A percentile compares a stretch with the other conserved stretches of the same genome.
These are phyloP conservation scores for Earliella scabrosa DNA, from an alignment of 1,284 basidiomycete genomes.

Conservation along the genomic window DNA sequence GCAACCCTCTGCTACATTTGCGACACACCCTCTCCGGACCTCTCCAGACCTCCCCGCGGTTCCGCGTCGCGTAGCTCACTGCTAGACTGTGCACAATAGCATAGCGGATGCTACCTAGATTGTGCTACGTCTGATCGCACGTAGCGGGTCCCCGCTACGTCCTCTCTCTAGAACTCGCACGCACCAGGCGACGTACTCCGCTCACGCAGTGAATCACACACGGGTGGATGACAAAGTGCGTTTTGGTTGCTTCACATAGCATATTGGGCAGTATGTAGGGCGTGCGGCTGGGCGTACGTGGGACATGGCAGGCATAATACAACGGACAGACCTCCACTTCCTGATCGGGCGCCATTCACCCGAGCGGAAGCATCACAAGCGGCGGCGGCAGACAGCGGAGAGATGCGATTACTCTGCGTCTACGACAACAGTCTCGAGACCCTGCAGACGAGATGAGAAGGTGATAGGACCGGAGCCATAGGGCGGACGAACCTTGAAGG, in stretches of 20 bases:
- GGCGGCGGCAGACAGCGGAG: constrained; percentile 2
- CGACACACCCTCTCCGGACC: too few relatives aligned
- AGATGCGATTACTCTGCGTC: constrained; percentile 65
- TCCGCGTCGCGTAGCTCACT: too few relatives aligned
- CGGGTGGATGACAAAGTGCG: neutral
- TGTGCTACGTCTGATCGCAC: too few relatives aligned
- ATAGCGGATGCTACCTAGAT: too few relatives aligned
- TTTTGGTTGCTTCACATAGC: constrained; percentile 27
- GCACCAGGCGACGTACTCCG: too few relatives aligned
- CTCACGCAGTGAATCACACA: too few relatives aligned
- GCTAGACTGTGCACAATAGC: too few relatives aligned
- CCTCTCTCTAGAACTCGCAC: too few relatives aligned
- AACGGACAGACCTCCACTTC: constrained; percentile 21
- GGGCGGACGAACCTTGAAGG: constrained; percentile 79
- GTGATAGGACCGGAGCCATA: neutral
- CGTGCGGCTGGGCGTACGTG: constrained; percentile 16
- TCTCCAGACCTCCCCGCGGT: too few relatives aligned
- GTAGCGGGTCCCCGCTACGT: too few relatives aligned
- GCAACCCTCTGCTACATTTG: too few relatives aligned
- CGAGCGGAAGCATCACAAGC: constrained; percentile 16
- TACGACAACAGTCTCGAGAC: constrained; percentile 81
- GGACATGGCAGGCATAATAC: constrained; percentile 26
- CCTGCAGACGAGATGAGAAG: constrained; percentile 45
- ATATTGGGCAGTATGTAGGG: constrained; percentile 22
- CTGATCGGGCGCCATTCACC: constrained; percentile 13